These are phyloP conservation scores for Phanerochaete sordida DNA, from an alignment of 768 basidiomycete species.

Conservation along the genomic window DNA sequence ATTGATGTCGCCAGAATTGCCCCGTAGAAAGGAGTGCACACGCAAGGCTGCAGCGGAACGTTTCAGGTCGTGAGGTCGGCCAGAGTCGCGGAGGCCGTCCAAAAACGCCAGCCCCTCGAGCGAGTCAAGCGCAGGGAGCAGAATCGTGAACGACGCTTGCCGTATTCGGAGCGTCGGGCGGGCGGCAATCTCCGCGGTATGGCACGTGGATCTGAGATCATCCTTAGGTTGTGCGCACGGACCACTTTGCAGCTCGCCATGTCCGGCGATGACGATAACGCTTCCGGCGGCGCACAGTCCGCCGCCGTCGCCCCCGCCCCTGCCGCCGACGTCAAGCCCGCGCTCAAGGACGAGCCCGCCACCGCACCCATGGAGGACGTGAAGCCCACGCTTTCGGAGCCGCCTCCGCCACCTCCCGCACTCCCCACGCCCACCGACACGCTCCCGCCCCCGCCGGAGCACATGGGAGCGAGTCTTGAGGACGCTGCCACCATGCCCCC, in stretches of 20 bases:
- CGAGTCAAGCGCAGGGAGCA: no score
- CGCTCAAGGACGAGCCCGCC: not conserved
- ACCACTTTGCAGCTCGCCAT: constrained; percentile 2
- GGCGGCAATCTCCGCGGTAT: not conserved
- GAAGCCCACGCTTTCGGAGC: not conserved
- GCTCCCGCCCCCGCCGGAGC: not conserved
- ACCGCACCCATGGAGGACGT: not conserved
- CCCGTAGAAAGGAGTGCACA: no score
- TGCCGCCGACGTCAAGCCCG: not conserved
- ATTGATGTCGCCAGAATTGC: no score
- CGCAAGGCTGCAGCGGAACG: no score
- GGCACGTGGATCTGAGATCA: not conserved
- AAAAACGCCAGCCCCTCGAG: no score
- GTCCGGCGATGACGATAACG: not conserved
- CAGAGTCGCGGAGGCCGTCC: no score
- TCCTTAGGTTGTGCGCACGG: constrained; percentile 1
- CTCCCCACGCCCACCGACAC: not conserved
- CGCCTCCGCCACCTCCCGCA: not conserved
- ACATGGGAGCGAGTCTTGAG: not conserved
- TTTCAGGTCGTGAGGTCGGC: no score
- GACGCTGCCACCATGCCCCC: not conserved
- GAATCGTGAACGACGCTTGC: no score
- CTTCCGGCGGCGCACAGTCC: not conserved
- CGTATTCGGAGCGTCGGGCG: no score
- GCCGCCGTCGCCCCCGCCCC: no score